Base-by-base conservation (phyloP, 2,329 filamentous ascomycete species). In the Exophiala calicioides region DNA sequence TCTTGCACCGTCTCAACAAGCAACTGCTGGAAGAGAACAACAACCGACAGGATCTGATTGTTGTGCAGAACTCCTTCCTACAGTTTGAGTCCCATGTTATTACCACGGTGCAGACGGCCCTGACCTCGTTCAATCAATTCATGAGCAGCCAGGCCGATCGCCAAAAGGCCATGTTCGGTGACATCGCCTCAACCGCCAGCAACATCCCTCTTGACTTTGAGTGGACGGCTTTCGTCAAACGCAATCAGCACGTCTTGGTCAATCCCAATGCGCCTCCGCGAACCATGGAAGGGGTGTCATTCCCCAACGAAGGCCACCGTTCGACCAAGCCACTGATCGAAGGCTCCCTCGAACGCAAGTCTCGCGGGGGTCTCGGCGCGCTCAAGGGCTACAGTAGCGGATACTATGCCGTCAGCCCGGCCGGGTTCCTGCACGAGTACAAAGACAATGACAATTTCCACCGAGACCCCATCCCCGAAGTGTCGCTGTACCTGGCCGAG, bases 1-100 rank as follows among this genome's bases (percentile, higher is more conserved):
- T 96, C 47, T 72, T 88, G 56, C 80, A 96, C 72, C 84, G 90
- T 32, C 76, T 98, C 44, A 84, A 88, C 77, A 91, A 87, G 74
- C 93, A 98, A 73, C 81, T 97, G 26, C 75, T 88, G 35, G 89
- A 95, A 64, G 93, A 98, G 74, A 98, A 98, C 77, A 94, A 90
- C 74, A 91, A 94, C 71, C 88, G 58, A 44, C 50, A 95, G 65
- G 93, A 98, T 65, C 79, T 97, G 47, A 79, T 98, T 53, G 80
- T 85, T 7, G 86, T 96, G n/a, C 93, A 98, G 70, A 84, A 86
- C 71, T 88, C 88, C 65, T 95, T 97, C 65, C 76, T 85, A 46
- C 77, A 83, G 27, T 98, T 97, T 59, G 93, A 98, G 69, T 77
- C 82, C 0, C 90, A 97, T 65, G 75, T 97, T 44, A 71, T 98